A percentile compares a stretch with the other conserved stretches of the same genome.
Evolutionary conservation across 2,329 filamentous ascomycete genomes (phyloP).

Genomic region (Trichoderma gracile): DNA sequence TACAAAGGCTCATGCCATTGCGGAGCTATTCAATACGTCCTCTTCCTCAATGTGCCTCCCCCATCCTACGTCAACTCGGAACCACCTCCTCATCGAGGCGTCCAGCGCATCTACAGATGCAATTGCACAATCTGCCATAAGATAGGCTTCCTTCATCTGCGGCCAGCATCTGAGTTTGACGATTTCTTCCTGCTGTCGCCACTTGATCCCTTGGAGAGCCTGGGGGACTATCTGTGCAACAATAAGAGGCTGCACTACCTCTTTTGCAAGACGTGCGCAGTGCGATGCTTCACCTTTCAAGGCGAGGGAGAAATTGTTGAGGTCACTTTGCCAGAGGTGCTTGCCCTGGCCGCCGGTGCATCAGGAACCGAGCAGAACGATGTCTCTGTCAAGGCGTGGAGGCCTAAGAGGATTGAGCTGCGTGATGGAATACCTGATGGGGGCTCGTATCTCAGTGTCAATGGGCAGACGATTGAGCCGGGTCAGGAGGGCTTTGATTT

Average conservation of each 20-base stretch:
- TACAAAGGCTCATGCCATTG: slow-evolving; percentile 50
- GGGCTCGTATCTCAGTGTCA: slow-evolving; percentile 42
- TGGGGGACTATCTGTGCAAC: slow-evolving; percentile 45
- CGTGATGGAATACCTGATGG: slow-evolving; percentile 17
- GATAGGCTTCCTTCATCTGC: slow-evolving; percentile 48
- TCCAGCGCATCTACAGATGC: slow-evolving; percentile 41
- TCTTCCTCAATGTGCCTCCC: slow-evolving; percentile 45
- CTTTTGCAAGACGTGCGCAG: slow-evolving; percentile 50
- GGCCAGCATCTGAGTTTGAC: slow-evolving; percentile 37
- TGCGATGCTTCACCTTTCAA: slow-evolving; percentile 45
- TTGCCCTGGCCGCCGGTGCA: slow-evolving; percentile 9
- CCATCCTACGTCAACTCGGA: slow-evolving; percentile 26
- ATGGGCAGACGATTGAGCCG: slow-evolving; percentile 41
- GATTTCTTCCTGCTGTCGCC: slow-evolving; percentile 52
- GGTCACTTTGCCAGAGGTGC: slow-evolving; percentile 30
- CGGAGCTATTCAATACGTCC: slow-evolving; percentile 45
- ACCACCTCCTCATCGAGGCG: slow-evolving; percentile 27
- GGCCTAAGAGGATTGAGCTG: slow-evolving; percentile 32
- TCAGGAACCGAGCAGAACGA: slow-evolving; percentile 20
- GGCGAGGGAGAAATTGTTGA: slow-evolving; percentile 38
- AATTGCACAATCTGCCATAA: slow-evolving; percentile 55
- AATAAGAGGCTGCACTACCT: slow-evolving; percentile 42
- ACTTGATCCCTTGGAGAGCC: slow-evolving; percentile 38
- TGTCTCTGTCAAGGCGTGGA: slow-evolving; percentile 37
- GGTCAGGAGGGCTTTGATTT: slow-evolving; percentile 43